Conservation (phyloP, 257 asterid genomes). For the Solanum chaucha region DNA sequence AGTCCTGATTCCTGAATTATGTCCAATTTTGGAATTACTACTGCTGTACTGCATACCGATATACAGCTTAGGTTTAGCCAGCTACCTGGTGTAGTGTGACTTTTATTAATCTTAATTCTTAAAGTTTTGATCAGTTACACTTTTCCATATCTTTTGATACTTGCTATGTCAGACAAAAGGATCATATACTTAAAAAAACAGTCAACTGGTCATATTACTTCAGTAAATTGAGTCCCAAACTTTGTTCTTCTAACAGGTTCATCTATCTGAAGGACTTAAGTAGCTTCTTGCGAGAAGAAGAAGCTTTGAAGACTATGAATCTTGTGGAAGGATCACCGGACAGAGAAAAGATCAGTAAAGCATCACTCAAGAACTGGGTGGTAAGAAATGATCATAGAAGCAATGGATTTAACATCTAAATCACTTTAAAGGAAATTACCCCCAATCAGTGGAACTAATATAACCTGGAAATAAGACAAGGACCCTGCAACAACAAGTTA, state of each 20-base stretch:
- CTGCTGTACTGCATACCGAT: not conserved
- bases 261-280: conserved; percentile 59
- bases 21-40: not conserved
- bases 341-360: conserved; percentile 55
- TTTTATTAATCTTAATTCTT: not conserved
- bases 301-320: conserved; percentile 52
- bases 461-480: not conserved
- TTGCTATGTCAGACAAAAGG: not conserved
- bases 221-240: not conserved
- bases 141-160: not conserved
- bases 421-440: not conserved
- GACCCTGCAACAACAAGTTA: not conserved
- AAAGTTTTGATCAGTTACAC: not conserved
- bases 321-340: conserved; percentile 65
- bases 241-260: conserved; percentile 32
- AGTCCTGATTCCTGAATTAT: not conserved
- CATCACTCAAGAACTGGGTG: conserved; percentile 81
- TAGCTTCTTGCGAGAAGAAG: conserved; percentile 78
- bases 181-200: not conserved
- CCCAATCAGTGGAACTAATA: not conserved
- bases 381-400: conserved; percentile 25
- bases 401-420: not conserved
- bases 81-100: not conserved
- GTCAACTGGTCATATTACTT: not conserved
- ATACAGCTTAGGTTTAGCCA: not conserved